These are phyloP conservation scores for Pneumocystis jirovecii DNA, from an alignment of 1,139 yeast genomes.

Conservation along the genomic window DNA sequence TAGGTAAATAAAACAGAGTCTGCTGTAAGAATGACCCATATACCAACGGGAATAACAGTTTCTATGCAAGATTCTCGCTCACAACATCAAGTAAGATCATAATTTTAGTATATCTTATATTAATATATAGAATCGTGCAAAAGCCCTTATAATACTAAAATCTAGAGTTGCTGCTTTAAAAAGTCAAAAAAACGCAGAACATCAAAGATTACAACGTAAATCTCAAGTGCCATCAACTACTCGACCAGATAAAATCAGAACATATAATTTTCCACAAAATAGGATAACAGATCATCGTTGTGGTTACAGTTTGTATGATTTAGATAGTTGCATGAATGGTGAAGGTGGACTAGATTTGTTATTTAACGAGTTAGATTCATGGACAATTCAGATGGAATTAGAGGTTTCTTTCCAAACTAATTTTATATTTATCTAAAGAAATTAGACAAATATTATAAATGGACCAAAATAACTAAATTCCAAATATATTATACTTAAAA, in stretches of 20 bases:
- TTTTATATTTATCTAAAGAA: background rate
- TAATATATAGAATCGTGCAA: conserved; percentile 32
- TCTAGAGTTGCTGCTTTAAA: conserved; percentile 76
- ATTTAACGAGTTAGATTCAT: conserved; percentile 37
- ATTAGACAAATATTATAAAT: background rate
- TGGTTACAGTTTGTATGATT: conserved; percentile 59
- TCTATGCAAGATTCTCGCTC: conserved; percentile 91
- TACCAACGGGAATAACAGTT: conserved; percentile 81
- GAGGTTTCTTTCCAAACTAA: conserved; percentile 20
- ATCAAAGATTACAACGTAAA: conserved; percentile 53
- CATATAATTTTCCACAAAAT: conserved; percentile 85
- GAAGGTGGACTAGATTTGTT: conserved; percentile 43
- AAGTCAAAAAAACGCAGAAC: conserved; percentile 45
- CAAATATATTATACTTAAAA: conserved; percentile 3
- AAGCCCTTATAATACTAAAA: conserved; percentile 68
- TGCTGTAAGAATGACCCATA: conserved; percentile 83
- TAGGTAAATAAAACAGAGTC: conserved; percentile 73
- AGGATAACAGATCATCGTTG: conserved; percentile 90
- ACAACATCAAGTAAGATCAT: conserved; percentile 66
- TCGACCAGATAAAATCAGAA: conserved; percentile 82
- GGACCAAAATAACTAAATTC: background rate
- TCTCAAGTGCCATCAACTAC: conserved; percentile 82
- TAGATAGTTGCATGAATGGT: conserved; percentile 71
- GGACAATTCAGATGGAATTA: conserved; percentile 34
- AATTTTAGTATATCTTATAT: background rate